Evolutionary conservation across 2,329 filamentous ascomycete genomes (phyloP), one percentile per base, ranked within the genome.

Genomic region (Parastagonospora avenae): DNA sequence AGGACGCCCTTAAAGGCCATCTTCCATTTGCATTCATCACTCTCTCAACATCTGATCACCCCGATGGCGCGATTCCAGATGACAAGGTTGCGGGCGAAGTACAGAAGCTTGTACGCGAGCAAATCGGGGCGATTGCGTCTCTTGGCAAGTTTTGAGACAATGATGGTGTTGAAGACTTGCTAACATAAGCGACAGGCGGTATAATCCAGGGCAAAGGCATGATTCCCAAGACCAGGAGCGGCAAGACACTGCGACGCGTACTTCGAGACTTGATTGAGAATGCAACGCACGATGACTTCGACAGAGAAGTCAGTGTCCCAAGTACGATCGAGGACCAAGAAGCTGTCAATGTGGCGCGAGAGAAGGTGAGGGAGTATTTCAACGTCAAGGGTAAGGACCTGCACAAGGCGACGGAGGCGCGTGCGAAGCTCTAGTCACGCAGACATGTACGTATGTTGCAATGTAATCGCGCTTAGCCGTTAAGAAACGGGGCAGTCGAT

Each of bases 181-280:
- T 39, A 11, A 32, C 24, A 8, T 12, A 3, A 24, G 9, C 15
- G 9, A 27, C 27, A 39, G 37, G 19, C 27, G 92, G 92, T 2
- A 88, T 96, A 66, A 89, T 96, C 45, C 89, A 91, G 58, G 90
- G 90, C 33, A 86, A 85, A 59, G 87, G 87, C 12, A 92, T 96
- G 82, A 96, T 97, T 45, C 92, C 93, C 5, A 92, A 92, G 78
- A 97, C 93, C 12, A 78, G 92, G 27, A 91, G 88, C n/a, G 93
- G 93, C 27, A 97, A 97, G 82, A 96, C 91, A 4, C 74, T 97
- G 52, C 81, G 92, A 3, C 80, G 92, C 19, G 91, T 96, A 29
- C 75, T 97, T 70, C 81, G 90, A 29, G 90, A 96, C 75, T 76
- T 97, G 59, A 76, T 96, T 12, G 92, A 97, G 77, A 91, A 95